Base-by-base conservation (phyloP, 2,329 filamentous ascomycete genomes). In the Daldinia sp. region DNA sequence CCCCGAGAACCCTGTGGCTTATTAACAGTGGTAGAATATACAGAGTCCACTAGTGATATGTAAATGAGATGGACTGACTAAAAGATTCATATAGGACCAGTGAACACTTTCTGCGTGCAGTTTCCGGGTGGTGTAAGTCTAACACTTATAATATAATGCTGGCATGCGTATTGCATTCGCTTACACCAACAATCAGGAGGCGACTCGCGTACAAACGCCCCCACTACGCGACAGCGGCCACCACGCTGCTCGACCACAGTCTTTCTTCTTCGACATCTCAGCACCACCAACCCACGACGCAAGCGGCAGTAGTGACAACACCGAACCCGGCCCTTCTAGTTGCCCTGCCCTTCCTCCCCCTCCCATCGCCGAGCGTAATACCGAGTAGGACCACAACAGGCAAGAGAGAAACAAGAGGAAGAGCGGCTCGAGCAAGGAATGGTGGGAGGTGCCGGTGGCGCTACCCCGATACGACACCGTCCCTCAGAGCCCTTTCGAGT, bases 201-300 rank as follows among this genome's bases (percentile, higher is more conserved):
- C 85, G 4, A 80, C 76, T n/a, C 80, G 84, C 4, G 75, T 87
- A 12, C 80, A 79, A 56, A 86, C 84, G 2, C 85, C 85, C 1
- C 83, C 83, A 0, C 72, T 84, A 20, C 78, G 79, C 20, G 80
- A 83, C 65, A 76, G 78, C 44, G 79, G 78, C 7, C 75, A 76
- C 13, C 80, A 79, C 51, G 78, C 79, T 5, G 55, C 48, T 2
- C 79, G 71, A 37, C 77, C 79, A 2, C 81, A 82, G 4, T 79
- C 78, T 3, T 83, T 85, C 71, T 85, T 86, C 70, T 81, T 81
- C 13, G 77, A 83, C 23, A 78, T 82, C 37, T 73, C 78, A 10
- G 75, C 78, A 1, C 79, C 81, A 0, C 42, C 59, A 6, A 30
- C 12, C 3, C 53, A 23, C 18, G 9, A 7, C n/a, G 41, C 15